Base-by-base conservation (phyloP, 306 rosid species). In the Morella rubra region DNA sequence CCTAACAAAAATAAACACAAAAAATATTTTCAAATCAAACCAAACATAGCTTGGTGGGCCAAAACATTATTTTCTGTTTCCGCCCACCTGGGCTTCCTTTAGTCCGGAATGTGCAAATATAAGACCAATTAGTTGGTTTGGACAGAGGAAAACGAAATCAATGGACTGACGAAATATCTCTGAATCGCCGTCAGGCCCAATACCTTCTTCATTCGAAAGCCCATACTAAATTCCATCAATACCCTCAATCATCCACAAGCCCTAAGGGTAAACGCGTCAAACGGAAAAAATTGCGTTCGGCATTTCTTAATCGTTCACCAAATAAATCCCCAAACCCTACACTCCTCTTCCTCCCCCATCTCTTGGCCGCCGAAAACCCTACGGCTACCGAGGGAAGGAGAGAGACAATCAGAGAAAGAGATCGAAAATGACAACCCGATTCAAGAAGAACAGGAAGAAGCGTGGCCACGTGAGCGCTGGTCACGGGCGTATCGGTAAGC, bases 391-490 rank as follows among this genome's bases (percentile, higher is more conserved):
- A 27, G 53, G 15, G 50, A 32, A 6, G 6, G 18, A 9, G 44
- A 27, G 80, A 16, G 53, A 71, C 52, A 46, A 59, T n/a, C 54
- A 61, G 76, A 52, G 16, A 13, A 55, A 11, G 76, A 14, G 76
- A 74, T 44, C 78, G 51, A 80, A 59, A 46, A 92, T 92, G 97
- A 90, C 97, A 46, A 93, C 97, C 61, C 76, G 97, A 3, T 81
- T 93, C 81, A 93, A 87, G 96, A 93, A 93, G 96, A 85, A 93
- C 90, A 70, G 97, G 70, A 93, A 93, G 96, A 93, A 93, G 97
- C 81, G 97, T 1, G 97, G 97, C 3, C 97, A 93, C 76, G 97
- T 93, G 3, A 93, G 97, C 49, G 96, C 96, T 19, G 96, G 97
- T 0, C 97, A 92, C 49, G 97, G 97, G 1, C 89, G 96, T 6